Evolutionary conservation across 306 rosid species (phyloP).

Genomic region (Castanea crenata): DNA sequence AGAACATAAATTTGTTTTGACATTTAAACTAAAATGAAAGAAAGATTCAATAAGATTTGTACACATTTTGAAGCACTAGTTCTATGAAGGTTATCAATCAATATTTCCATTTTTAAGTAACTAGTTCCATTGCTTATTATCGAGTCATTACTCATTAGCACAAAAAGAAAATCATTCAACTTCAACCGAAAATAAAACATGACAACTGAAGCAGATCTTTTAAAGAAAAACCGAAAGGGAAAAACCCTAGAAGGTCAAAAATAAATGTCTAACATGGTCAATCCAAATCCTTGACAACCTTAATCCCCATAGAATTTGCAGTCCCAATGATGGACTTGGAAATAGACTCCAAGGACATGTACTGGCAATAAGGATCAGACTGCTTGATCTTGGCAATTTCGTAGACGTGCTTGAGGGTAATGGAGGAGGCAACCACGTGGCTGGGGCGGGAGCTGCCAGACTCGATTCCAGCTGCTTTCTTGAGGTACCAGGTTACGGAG

Average conservation of each 20-base stretch:
- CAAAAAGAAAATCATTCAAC: neutral
- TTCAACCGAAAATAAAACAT: neutral
- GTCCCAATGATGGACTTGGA: slow-evolving; percentile 77
- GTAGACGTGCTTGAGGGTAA: slow-evolving; percentile 64
- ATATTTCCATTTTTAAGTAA: neutral
- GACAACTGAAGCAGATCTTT: neutral
- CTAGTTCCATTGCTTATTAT: neutral
- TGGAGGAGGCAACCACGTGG: slow-evolving; percentile 60
- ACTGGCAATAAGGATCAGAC: slow-evolving; percentile 66
- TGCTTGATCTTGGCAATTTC: slow-evolving; percentile 89
- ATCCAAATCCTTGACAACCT: slow-evolving; percentile 72
- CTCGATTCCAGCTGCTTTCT: slow-evolving; percentile 78
- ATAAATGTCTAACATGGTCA: slow-evolving; percentile 22
- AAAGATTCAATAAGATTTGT: neutral
- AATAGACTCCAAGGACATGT: slow-evolving; percentile 71
- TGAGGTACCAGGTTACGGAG: slow-evolving; percentile 71
- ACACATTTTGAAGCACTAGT: neutral
- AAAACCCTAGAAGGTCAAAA: neutral
- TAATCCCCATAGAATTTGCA: slow-evolving; percentile 74
- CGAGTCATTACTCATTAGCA: neutral
- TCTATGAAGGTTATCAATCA: neutral
- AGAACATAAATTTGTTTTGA: neutral
- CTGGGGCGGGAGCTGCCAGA: slow-evolving; percentile 72
- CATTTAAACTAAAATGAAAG: neutral
- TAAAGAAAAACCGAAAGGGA: neutral